Evolutionary conservation across 2,329 filamentous ascomycete genomes (phyloP).

Genomic region (Diaporthe caulivora): DNA sequence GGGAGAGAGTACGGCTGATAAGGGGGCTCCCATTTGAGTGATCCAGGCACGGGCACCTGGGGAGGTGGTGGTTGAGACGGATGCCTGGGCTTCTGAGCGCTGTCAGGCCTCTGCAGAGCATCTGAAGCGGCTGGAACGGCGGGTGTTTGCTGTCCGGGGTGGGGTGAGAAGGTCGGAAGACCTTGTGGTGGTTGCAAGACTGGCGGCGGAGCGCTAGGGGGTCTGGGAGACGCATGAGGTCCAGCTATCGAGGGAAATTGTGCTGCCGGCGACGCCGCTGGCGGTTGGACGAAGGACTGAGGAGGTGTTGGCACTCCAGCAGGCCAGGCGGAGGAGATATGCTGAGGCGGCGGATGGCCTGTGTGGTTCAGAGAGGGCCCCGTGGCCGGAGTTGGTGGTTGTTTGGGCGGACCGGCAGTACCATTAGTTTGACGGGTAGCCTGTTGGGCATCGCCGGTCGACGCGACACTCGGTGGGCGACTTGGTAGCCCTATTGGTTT

Average conservation of each 20-base stretch:
- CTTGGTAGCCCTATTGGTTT: constrained; percentile 12
- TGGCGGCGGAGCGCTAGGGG: constrained; percentile 42
- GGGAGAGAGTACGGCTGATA: constrained; percentile 49
- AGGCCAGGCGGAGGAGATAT: constrained; percentile 23
- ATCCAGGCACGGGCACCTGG: constrained; percentile 47
- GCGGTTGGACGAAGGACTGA: constrained; percentile 32
- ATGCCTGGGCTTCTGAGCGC: constrained; percentile 47
- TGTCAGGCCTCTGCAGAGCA: constrained; percentile 50
- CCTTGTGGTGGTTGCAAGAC: constrained; percentile 56
- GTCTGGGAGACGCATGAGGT: constrained; percentile 30
- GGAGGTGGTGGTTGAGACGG: constrained; percentile 42
- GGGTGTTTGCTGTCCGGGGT: constrained; percentile 44
- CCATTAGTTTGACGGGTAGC: constrained; percentile 38
- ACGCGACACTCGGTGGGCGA: constrained; percentile 32
- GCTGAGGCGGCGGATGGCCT: constrained; percentile 14
- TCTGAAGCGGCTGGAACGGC: constrained; percentile 46
- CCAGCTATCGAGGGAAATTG: constrained; percentile 10
- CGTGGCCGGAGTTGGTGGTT: constrained; percentile 34
- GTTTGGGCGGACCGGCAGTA: constrained; percentile 15
- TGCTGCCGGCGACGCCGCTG: constrained; percentile 14
- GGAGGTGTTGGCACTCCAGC: constrained; percentile 23
- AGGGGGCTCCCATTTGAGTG: constrained; percentile 57
- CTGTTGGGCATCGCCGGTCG: constrained; percentile 18
- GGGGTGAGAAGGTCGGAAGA: constrained; percentile 47
- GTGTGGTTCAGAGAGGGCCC: constrained; percentile 17